These are phyloP conservation scores for Colletotrichum kahawae DNA, from an alignment of 2,329 filamentous ascomycete genomes.

Conservation along the genomic window DNA sequence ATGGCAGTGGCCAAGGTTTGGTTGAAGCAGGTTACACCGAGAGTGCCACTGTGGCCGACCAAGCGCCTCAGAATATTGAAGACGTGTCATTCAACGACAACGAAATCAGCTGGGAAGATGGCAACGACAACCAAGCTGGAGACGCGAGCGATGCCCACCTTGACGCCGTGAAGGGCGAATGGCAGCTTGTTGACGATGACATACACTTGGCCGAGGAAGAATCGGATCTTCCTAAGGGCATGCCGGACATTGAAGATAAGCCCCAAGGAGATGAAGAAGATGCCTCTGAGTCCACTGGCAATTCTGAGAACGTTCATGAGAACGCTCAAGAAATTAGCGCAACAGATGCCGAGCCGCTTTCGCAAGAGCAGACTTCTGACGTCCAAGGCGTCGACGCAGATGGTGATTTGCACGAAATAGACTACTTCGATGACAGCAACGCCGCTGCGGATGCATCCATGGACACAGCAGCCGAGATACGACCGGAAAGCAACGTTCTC, in stretches of 20 bases:
- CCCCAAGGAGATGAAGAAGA: constrained; percentile 12
- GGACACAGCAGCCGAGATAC: not conserved
- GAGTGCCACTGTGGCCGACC: not conserved
- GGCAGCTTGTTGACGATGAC: constrained; percentile 2
- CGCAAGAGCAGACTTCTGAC: constrained; percentile 7
- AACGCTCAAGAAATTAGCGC: not conserved
- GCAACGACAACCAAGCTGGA: not conserved
- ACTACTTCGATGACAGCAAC: constrained; percentile 41
- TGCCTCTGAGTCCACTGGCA: constrained; percentile 23
- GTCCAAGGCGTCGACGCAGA: constrained; percentile 1
- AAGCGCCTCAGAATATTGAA: not conserved
- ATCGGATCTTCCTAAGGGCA: not conserved
- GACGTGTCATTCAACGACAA: constrained; percentile 3
- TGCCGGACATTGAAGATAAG: not conserved
- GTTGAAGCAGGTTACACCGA: not conserved
- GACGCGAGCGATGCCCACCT: not conserved
- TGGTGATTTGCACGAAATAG: constrained; percentile 31
- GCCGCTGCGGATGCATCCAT: constrained; percentile 26
- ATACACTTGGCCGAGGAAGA: constrained; percentile 12
- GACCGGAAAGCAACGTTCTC: not conserved
- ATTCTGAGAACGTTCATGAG: not conserved
- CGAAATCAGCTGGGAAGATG: constrained; percentile 25
- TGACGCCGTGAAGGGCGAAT: not conserved
- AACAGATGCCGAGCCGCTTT: not conserved
- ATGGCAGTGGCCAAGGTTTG: not conserved